phyloP scores from a whole-genome alignment of 345 rosid genomes.

The Draba incana region DNA sequence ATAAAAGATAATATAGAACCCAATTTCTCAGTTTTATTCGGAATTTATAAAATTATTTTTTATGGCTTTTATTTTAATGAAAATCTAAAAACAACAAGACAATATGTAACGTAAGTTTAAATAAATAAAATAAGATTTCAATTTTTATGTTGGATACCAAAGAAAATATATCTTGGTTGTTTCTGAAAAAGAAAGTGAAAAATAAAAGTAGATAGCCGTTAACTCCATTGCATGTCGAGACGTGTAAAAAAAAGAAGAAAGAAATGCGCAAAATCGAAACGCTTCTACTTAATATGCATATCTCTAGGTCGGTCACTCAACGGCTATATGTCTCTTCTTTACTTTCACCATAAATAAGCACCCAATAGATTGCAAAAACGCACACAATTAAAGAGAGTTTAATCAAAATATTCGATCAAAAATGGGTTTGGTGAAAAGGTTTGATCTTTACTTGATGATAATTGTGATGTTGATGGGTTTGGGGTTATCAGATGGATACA shows the following conservation, averaged over 20 bases:
- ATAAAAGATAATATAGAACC: too few relatives aligned
- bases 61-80: too few relatives aligned
- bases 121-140: neutral
- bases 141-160: neutral
- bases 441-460: slow-evolving; percentile 33
- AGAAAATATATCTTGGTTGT: neutral
- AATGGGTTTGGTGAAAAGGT: slow-evolving; percentile 27
- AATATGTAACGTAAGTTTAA: slow-evolving; percentile 16
- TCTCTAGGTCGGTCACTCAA: slow-evolving; percentile 34
- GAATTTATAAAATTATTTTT: too few relatives aligned
- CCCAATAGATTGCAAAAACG: slow-evolving; percentile 14
- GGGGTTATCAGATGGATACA: slow-evolving; percentile 51
- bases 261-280: slow-evolving; percentile 43
- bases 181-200: slow-evolving; percentile 6
- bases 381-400: slow-evolving; percentile 2
- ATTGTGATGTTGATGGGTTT: slow-evolving; percentile 24
- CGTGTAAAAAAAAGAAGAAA: slow-evolving; percentile 44
- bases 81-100: neutral
- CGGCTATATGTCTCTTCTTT: slow-evolving; percentile 36
- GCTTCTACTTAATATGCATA: slow-evolving; percentile 31
- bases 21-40: too few relatives aligned
- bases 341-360: slow-evolving; percentile 42
- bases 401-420: neutral
- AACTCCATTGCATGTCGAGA: slow-evolving; percentile 55
- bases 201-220: slow-evolving; percentile 44